A percentile compares a stretch with the other conserved stretches of the same genome.
Evolutionary conservation across 192 early-diverging fungal genomes (phyloP).

Genomic region (Rhizoclosmatium sp.): DNA sequence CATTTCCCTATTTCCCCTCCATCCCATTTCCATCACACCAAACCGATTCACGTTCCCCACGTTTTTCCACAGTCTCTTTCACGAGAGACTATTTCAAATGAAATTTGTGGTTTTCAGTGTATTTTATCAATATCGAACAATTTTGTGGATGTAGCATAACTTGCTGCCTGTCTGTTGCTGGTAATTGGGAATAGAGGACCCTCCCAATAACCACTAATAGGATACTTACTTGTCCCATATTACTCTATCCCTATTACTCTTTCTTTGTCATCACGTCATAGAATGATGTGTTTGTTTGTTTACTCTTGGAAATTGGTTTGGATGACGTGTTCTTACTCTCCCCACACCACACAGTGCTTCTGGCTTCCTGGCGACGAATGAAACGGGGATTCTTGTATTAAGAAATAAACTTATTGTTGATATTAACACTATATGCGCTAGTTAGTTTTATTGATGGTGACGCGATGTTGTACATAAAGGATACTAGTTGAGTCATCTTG

Average conservation of each 20-base stretch:
- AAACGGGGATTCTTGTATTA: not conserved
- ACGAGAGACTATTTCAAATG: not conserved
- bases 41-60: slow-evolving; percentile 28
- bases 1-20: not conserved
- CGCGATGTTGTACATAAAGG: no score
- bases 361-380: slow-evolving; percentile 12
- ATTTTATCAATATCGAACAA: not conserved
- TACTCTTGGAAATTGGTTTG: not conserved
- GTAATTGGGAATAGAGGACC: not conserved
- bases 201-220: no score
- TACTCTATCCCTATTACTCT: no score
- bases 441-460: no score
- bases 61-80: not conserved
- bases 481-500: no score
- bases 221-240: no score
- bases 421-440: no score
- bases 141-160: no score
- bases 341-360: slow-evolving; percentile 19
- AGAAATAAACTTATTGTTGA: no score
- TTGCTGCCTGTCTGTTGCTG: not conserved
- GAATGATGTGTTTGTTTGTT: not conserved
- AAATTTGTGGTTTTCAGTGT: slow-evolving; percentile 21
- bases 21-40: not conserved
- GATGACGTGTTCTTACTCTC: not conserved
- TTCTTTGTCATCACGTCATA: not conserved